phyloP scores from a whole-genome alignment of 805 yeast genomes.

The Starmerella scarabaei region DNA sequence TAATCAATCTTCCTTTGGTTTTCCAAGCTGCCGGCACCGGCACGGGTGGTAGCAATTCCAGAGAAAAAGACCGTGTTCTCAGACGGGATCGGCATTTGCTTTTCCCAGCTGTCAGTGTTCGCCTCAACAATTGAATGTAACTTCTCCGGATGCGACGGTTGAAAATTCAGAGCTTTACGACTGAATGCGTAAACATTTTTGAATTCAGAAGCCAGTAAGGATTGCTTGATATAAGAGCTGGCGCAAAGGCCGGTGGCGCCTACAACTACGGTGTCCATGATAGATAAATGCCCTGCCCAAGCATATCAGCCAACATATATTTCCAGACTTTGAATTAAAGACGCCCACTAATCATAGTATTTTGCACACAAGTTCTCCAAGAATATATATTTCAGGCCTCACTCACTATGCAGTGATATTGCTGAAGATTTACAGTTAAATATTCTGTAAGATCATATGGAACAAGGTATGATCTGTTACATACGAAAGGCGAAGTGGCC shows the following conservation, averaged over 20 bases:
- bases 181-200: slow-evolving; percentile 35
- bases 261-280: slow-evolving; percentile 23
- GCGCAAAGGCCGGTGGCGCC: slow-evolving; percentile 83
- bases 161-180: slow-evolving; percentile 13
- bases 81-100: slow-evolving; percentile 25
- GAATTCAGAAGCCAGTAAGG: slow-evolving; percentile 30
- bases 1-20: slow-evolving; percentile 61
- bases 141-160: slow-evolving; percentile 15
- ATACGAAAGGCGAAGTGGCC: slow-evolving; percentile 26
- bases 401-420: no score
- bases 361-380: no score
- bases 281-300: no score
- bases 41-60: slow-evolving; percentile 64
- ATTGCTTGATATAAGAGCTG: slow-evolving; percentile 37
- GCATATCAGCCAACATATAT: no score
- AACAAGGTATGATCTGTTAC: no score
- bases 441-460: no score
- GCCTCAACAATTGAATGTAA: slow-evolving; percentile 33
- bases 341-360: no score
- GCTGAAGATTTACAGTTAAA: no score
- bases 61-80: slow-evolving; percentile 38
- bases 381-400: no score
- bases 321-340: no score
- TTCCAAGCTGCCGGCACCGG: slow-evolving; percentile 58
- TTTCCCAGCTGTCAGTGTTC: slow-evolving; percentile 42